Percentiles rank a stretch among this genome's conserved stretches.
phyloP scores from a whole-genome alignment of 2,329 filamentous ascomycete species.

The Xylaria sp. region DNA sequence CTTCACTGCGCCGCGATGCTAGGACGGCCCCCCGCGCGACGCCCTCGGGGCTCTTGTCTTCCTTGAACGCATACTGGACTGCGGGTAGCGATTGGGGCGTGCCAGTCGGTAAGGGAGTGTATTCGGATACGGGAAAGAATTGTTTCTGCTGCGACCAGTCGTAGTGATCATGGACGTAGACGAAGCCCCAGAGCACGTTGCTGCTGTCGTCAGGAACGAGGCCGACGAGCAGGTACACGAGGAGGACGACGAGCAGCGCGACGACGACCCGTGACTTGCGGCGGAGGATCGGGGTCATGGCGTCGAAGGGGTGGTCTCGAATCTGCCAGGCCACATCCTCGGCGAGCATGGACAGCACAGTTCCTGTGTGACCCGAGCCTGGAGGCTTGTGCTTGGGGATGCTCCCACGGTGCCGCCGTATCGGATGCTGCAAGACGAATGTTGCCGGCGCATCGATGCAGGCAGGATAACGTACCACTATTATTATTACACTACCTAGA shows the following conservation, averaged over 20 bases:
- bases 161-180: slow-evolving; percentile 46
- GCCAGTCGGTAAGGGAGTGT: slow-evolving; percentile 46
- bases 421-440: slow-evolving; percentile 18
- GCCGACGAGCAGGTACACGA: slow-evolving; percentile 47
- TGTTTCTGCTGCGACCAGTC: slow-evolving; percentile 48
- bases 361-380: slow-evolving; percentile 11
- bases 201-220: slow-evolving; percentile 45
- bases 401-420: slow-evolving; percentile 16
- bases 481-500: slow-evolving; percentile 5
- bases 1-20: slow-evolving; percentile 49
- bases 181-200: slow-evolving; percentile 45
- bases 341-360: slow-evolving; percentile 43
- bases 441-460: slow-evolving; percentile 28
- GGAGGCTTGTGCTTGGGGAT: not conserved
- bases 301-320: slow-evolving; percentile 40
- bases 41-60: slow-evolving; percentile 44
- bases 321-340: slow-evolving; percentile 48
- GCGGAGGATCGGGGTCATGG: slow-evolving; percentile 44
- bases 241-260: slow-evolving; percentile 37
- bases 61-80: slow-evolving; percentile 46
- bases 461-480: slow-evolving; percentile 6
- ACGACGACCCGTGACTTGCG: slow-evolving; percentile 43
- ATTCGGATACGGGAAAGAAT: slow-evolving; percentile 44
- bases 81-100: slow-evolving; percentile 43
- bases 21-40: slow-evolving; percentile 45